A percentile compares a stretch with the other conserved stretches of the same genome.
phyloP scores from a whole-genome alignment of 768 basidiomycete species.

The Flagelloscypha sp. region DNA sequence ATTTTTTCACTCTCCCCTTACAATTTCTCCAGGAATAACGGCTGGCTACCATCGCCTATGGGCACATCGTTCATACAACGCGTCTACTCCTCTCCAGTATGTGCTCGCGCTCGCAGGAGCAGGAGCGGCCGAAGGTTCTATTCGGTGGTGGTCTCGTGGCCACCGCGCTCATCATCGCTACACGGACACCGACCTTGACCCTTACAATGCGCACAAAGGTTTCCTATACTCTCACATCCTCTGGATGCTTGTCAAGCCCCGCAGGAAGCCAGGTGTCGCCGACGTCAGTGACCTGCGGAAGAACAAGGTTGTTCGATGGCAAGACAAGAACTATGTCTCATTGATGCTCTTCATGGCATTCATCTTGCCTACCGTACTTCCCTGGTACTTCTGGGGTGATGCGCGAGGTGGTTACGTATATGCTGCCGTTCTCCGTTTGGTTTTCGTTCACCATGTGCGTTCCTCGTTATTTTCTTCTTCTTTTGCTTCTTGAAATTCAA shows the following conservation, averaged over 20 bases:
- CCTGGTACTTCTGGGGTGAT: constrained; percentile 81
- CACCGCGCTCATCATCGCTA: constrained; percentile 97
- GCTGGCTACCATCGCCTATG: constrained; percentile 96
- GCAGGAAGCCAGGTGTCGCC: constrained; percentile 81
- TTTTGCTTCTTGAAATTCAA: constrained; percentile 6
- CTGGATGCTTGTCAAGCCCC: constrained; percentile 91
- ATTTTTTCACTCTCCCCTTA: constrained; percentile 30
- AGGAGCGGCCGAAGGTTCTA: constrained; percentile 92
- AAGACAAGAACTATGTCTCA: constrained; percentile 70
- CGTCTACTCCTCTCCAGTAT: constrained; percentile 78
- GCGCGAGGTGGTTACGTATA: constrained; percentile 81
- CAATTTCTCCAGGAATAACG: constrained; percentile 58
- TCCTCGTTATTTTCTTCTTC: constrained; percentile 3
- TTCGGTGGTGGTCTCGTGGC: constrained; percentile 98
- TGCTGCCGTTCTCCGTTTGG: constrained; percentile 68
- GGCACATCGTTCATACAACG: constrained; percentile 96
- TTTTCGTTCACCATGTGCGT: constrained; percentile 84
- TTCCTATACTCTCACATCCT: constrained; percentile 82
- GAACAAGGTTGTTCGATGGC: constrained; percentile 78
- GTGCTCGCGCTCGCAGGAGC: constrained; percentile 77
- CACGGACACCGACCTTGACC: constrained; percentile 95
- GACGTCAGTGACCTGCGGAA: constrained; percentile 82
- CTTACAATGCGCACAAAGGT: constrained; percentile 89
- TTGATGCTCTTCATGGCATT: constrained; percentile 67
- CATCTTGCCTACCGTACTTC: constrained; percentile 66